These are phyloP conservation scores for Leersia perrieri DNA, from an alignment of 176 grass and related monocot genomes.

Conservation along the genomic window DNA sequence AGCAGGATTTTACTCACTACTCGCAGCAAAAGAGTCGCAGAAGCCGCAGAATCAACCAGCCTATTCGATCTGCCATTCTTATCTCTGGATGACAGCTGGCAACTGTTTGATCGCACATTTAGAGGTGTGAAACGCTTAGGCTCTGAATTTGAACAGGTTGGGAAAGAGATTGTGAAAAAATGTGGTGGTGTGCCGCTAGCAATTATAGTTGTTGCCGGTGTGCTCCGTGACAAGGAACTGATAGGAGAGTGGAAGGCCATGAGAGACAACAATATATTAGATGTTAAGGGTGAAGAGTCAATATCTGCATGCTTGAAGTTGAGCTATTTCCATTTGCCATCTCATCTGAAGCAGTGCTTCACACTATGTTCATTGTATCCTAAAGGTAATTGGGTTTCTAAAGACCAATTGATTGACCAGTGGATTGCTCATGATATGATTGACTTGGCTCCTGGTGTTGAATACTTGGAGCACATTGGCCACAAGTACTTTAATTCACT, in stretches of 20 bases:
- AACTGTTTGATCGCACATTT: neutral
- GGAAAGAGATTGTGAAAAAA: slow-evolving; percentile 27
- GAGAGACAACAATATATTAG: slow-evolving; percentile 15
- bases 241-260: slow-evolving; percentile 11
- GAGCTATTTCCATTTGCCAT: slow-evolving; percentile 29
- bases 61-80: neutral
- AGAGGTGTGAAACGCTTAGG: neutral
- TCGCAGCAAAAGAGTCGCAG: neutral
- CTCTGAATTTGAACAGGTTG: neutral
- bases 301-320: slow-evolving; percentile 14
- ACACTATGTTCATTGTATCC: slow-evolving; percentile 23
- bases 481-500: slow-evolving; percentile 15
- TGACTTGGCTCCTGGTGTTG: neutral
- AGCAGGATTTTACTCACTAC: slow-evolving; percentile 43
- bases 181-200: slow-evolving; percentile 44
- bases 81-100: slow-evolving; percentile 3
- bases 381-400: neutral
- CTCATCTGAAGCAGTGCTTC: slow-evolving; percentile 29
- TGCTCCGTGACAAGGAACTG: neutral
- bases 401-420: slow-evolving; percentile 28
- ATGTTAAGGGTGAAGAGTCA: neutral
- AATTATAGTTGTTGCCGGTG: slow-evolving; percentile 26
- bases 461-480: too few relatives aligned
- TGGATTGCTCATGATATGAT: slow-evolving; percentile 47
- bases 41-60: neutral